phyloP scores from a whole-genome alignment of 164 flowering plant genomes.

The Dillenia suffruticosa region DNA sequence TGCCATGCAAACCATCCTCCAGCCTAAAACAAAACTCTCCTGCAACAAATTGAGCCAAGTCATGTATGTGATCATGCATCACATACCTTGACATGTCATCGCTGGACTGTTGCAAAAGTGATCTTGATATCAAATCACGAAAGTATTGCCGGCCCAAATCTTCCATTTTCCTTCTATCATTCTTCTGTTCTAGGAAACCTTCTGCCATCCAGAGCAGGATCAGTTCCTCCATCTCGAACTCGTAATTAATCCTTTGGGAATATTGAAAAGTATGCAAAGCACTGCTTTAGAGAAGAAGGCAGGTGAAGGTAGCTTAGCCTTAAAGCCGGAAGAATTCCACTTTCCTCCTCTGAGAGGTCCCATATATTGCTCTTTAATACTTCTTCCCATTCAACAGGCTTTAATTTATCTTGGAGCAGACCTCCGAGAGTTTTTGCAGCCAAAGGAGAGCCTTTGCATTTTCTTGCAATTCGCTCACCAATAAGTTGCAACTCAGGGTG shows the following conservation, averaged over 20 bases:
- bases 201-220: conserved; percentile 1
- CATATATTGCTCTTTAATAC: conserved; percentile 2
- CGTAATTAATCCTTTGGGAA: conserved; percentile 5
- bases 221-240: not conserved
- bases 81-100: too few relatives aligned
- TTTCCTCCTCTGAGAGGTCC: not conserved
- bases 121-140: too few relatives aligned
- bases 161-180: too few relatives aligned
- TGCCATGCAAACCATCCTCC: too few relatives aligned
- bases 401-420: not conserved
- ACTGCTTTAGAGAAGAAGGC: not conserved
- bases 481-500: conserved; percentile 2
- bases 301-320: conserved; percentile 5
- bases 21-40: too few relatives aligned
- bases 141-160: too few relatives aligned
- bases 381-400: conserved; percentile 10
- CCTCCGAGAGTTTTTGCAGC: conserved; percentile 15
- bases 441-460: conserved; percentile 11
- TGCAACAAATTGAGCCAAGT: too few relatives aligned
- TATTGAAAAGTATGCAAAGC: not conserved
- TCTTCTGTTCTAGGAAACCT: too few relatives aligned
- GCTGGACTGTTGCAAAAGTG: too few relatives aligned
- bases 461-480: conserved; percentile 15
- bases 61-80: too few relatives aligned
- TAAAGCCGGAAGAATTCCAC: conserved; percentile 7